These are phyloP conservation scores for Diplodia seriata DNA, from an alignment of 2,329 filamentous ascomycete species.

Conservation along the genomic window DNA sequence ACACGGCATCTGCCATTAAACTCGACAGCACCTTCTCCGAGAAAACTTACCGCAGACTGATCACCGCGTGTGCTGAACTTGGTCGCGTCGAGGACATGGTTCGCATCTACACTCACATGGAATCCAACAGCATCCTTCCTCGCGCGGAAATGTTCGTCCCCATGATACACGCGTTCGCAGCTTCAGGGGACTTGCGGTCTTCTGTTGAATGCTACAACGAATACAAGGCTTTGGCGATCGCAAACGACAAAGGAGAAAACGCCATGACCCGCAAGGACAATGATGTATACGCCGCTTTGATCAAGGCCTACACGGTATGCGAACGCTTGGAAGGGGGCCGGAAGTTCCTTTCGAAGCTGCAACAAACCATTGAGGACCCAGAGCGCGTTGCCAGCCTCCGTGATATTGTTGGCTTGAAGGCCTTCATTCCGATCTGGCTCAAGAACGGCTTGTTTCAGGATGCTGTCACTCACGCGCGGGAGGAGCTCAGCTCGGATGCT, in stretches of 20 bases:
- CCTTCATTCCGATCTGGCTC: slow-evolving; percentile 80
- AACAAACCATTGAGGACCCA: slow-evolving; percentile 60
- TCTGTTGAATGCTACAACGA: slow-evolving; percentile 96
- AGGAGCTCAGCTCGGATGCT: slow-evolving; percentile 64
- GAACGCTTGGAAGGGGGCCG: slow-evolving; percentile 81
- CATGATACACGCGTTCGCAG: slow-evolving; percentile 94
- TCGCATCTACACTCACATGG: slow-evolving; percentile 90
- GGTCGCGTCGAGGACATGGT: slow-evolving; percentile 89
- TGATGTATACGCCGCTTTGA: slow-evolving; percentile 87
- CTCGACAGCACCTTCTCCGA: slow-evolving; percentile 71
- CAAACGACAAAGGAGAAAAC: slow-evolving; percentile 76
- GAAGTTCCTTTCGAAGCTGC: slow-evolving; percentile 84
- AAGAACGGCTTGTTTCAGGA: slow-evolving; percentile 73
- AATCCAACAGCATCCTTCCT: slow-evolving; percentile 74
- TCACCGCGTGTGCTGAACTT: slow-evolving; percentile 83
- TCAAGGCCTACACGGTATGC: slow-evolving; percentile 85
- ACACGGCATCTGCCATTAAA: slow-evolving; percentile 71
- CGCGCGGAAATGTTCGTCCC: slow-evolving; percentile 83
- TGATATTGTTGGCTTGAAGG: slow-evolving; percentile 73
- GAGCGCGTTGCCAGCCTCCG: slow-evolving; percentile 68
- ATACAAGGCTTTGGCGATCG: slow-evolving; percentile 87
- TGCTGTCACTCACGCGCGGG: slow-evolving; percentile 75
- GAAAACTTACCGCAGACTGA: slow-evolving; percentile 83
- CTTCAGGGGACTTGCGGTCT: slow-evolving; percentile 79
- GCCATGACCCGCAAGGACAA: slow-evolving; percentile 76